A percentile compares a stretch with the other conserved stretches of the same genome.
Evolutionary conservation across 371 early-diverging fungal genomes (phyloP).

Genomic region (Agmasoma carcini): DNA sequence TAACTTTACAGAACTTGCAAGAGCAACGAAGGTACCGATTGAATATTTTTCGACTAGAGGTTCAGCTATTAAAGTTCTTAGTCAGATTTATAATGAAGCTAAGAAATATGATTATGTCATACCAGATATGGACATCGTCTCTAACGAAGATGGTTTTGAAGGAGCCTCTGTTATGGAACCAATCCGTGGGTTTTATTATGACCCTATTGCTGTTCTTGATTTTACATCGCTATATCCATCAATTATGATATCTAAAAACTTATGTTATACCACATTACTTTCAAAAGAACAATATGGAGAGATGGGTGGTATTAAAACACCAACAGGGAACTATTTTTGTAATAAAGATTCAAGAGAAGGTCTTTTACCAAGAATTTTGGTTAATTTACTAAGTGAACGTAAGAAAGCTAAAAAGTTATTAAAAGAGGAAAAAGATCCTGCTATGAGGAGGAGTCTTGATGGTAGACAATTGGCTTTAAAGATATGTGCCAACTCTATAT

Average conservation of each 20-base stretch:
- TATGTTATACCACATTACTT: slow-evolving; percentile 89
- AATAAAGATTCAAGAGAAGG: slow-evolving; percentile 63
- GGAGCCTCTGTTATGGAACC: slow-evolving; percentile 98
- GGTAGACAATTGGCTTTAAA: slow-evolving; percentile 93
- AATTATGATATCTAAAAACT: slow-evolving; percentile 98
- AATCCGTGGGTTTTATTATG: slow-evolving; percentile 76
- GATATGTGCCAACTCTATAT: slow-evolving; percentile 94
- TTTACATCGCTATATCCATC: slow-evolving; percentile 96
- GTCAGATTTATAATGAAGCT: slow-evolving; percentile 81
- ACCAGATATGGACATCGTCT: slow-evolving; percentile 65
- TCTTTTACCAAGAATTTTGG: slow-evolving; percentile 75
- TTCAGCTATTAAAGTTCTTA: slow-evolving; percentile 87
- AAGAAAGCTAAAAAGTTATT: slow-evolving; percentile 81
- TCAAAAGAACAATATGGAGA: slow-evolving; percentile 56
- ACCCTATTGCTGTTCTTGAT: slow-evolving; percentile 92
- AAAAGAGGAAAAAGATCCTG: slow-evolving; percentile 66
- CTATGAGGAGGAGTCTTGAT: slow-evolving; percentile 73
- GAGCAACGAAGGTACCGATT: slow-evolving; percentile 85
- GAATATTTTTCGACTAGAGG: slow-evolving; percentile 83
- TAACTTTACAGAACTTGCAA: slow-evolving; percentile 93
- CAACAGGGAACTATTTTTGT: slow-evolving; percentile 65
- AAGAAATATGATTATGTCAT: slow-evolving; percentile 67
- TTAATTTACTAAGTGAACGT: slow-evolving; percentile 75
- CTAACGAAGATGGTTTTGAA: slow-evolving; percentile 72
- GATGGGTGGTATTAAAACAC: slow-evolving; percentile 40